These are phyloP conservation scores for Recurvomyces mirabilis DNA, from an alignment of 495 filamentous ascomycete species.

Conservation along the genomic window DNA sequence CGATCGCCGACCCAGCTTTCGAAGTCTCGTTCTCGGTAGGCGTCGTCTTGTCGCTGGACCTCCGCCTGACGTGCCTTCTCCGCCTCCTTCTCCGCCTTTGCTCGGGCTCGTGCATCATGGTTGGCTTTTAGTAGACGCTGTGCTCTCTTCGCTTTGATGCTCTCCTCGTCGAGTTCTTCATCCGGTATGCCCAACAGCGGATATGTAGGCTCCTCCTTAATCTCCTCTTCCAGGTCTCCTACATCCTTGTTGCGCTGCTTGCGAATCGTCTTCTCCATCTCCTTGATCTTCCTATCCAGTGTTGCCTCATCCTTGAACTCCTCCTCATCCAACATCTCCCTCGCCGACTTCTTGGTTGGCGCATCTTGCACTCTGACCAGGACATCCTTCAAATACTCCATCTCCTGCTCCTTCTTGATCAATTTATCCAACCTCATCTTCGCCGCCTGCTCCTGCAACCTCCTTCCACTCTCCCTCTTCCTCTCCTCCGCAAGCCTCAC, in stretches of 20 bases:
- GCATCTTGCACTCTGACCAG: conserved; percentile 50
- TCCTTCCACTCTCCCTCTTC: conserved; percentile 80
- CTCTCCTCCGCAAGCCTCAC: conserved; percentile 76
- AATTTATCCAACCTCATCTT: conserved; percentile 93
- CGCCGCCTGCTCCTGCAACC: conserved; percentile 89
- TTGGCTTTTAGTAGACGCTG: conserved; percentile 89
- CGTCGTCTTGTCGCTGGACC: conserved; percentile 68
- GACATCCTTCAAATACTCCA: conserved; percentile 84
- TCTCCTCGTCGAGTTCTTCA: conserved; percentile 83
- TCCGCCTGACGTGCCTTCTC: conserved; percentile 76
- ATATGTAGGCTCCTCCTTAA: conserved; percentile 67
- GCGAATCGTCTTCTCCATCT: conserved; percentile 78
- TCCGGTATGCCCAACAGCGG: conserved; percentile 81
- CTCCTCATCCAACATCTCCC: conserved; percentile 72
- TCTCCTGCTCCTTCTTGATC: conserved; percentile 86
- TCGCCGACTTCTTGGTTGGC: conserved; percentile 74
- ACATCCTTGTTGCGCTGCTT: conserved; percentile 86
- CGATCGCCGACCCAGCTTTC: conserved; percentile 80
- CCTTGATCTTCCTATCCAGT: conserved; percentile 67
- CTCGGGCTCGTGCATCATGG: conserved; percentile 78
- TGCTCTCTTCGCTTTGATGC: conserved; percentile 77
- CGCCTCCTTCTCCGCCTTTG: conserved; percentile 87
- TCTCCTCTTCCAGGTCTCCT: conserved; percentile 67
- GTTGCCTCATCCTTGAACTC: conserved; percentile 82
- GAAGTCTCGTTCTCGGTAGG: conserved; percentile 70